These are phyloP conservation scores for Canariomyces notabilis DNA, from an alignment of 2,329 filamentous ascomycete species.

Conservation along the genomic window DNA sequence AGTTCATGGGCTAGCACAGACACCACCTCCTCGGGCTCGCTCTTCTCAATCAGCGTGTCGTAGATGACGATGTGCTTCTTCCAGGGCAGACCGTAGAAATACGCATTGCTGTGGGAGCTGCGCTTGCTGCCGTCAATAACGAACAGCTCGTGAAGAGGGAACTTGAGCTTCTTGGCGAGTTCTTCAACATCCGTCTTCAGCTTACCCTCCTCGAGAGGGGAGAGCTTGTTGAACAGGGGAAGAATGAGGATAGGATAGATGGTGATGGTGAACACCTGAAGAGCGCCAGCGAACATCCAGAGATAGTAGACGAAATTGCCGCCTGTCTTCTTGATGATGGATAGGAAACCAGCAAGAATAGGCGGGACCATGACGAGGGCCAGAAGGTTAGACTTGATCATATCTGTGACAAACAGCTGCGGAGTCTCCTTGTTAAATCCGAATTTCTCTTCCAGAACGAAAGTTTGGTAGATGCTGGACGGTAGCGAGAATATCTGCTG, in stretches of 20 bases:
- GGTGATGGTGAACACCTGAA: constrained; percentile 93
- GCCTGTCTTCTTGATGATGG: constrained; percentile 91
- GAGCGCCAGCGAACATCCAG: constrained; percentile 83
- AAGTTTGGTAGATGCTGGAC: constrained; percentile 83
- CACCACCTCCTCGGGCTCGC: constrained; percentile 83
- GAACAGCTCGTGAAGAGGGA: constrained; percentile 87
- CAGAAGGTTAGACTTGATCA: constrained; percentile 85
- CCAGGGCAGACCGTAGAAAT: constrained; percentile 97
- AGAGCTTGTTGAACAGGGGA: constrained; percentile 96
- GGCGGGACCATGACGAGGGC: constrained; percentile 76
- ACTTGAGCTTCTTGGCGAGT: constrained; percentile 77
- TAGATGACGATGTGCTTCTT: constrained; percentile 99
- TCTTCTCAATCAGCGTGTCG: constrained; percentile 95
- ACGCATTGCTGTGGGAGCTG: constrained; percentile 83
- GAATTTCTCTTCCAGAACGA: constrained; percentile 93
- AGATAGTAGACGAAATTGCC: constrained; percentile 97
- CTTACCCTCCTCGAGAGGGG: constrained; percentile 78
- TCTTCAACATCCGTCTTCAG: constrained; percentile 85
- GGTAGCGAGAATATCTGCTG: constrained; percentile 77
- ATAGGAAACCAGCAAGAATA: constrained; percentile 84
- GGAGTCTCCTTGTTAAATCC: constrained; percentile 99
- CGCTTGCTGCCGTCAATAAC: constrained; percentile 92
- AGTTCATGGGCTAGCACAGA: constrained; percentile 94
- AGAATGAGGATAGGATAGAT: constrained; percentile 93
- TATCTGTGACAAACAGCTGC: constrained; percentile 80